Conservation (phyloP, 768 basidiomycete genomes). For the Exsudoporus frostii region DNA sequence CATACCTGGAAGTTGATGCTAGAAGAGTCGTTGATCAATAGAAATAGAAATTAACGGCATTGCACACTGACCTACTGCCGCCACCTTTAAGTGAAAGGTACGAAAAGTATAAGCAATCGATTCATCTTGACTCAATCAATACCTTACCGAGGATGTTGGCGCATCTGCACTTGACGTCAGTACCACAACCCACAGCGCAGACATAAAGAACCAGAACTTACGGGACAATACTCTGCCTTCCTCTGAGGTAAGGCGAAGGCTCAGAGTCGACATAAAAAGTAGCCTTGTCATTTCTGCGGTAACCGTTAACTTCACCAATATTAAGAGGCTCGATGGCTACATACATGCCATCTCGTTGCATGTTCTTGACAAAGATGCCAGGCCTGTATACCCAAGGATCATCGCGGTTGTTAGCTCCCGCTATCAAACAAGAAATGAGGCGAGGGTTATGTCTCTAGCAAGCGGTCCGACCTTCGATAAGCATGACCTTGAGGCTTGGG, state of each 20-base stretch:
- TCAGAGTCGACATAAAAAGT: slow-evolving; percentile 67
- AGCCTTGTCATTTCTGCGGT: slow-evolving; percentile 67
- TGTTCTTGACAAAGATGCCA: slow-evolving; percentile 68
- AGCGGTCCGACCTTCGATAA: slow-evolving; percentile 55
- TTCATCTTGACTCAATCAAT: neutral
- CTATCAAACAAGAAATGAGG: slow-evolving; percentile 27
- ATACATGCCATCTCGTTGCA: slow-evolving; percentile 67
- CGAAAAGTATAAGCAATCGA: neutral
- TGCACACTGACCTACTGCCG: slow-evolving; percentile 46
- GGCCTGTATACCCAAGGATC: slow-evolving; percentile 75
- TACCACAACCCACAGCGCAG: neutral
- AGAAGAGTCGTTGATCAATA: slow-evolving; percentile 2
- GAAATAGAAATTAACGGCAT: neutral
- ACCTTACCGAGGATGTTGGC: slow-evolving; percentile 57
- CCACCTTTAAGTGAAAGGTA: slow-evolving; percentile 35
- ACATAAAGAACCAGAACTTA: slow-evolving; percentile 31
- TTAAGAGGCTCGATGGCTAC: slow-evolving; percentile 17
- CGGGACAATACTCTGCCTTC: slow-evolving; percentile 66
- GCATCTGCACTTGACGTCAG: slow-evolving; percentile 39
- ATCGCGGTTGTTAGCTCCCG: slow-evolving; percentile 67
- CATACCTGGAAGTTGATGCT: slow-evolving; percentile 67
- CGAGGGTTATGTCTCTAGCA: neutral
- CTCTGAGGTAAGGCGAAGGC: slow-evolving; percentile 55
- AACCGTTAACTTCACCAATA: neutral
- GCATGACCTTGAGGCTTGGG: slow-evolving; percentile 70